Evolutionary conservation across 805 yeast species (phyloP).

Genomic region (Nakazawaea wyomingensis): DNA sequence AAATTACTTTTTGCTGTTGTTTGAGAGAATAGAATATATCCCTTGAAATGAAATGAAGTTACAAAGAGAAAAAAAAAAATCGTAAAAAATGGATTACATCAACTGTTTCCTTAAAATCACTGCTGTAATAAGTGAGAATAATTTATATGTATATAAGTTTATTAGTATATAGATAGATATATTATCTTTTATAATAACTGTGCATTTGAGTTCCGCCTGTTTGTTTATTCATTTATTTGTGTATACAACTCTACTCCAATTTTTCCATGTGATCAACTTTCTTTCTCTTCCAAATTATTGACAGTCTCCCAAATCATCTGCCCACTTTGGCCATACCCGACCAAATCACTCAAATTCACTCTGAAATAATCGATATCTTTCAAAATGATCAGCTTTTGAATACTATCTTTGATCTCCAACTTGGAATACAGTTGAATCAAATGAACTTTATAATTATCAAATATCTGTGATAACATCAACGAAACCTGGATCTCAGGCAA

Average conservation of each 20-base stretch:
- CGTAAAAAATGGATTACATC: no score
- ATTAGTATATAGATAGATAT: no score
- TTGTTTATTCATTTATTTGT: no score
- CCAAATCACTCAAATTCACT: constrained; percentile 52
- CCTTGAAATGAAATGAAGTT: no score
- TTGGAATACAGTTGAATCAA: constrained; percentile 49
- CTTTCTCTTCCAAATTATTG: constrained; percentile 32
- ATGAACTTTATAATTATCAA: constrained; percentile 52
- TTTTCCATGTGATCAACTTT: constrained; percentile 13
- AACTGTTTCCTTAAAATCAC: no score
- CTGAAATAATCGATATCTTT: constrained; percentile 60
- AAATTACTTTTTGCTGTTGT: no score
- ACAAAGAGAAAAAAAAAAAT: no score
- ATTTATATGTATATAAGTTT: constrained; percentile 1
- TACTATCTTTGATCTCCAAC: constrained; percentile 42
- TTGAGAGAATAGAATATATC: no score
- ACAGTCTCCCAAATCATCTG: constrained; percentile 59
- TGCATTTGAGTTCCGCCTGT: no score
- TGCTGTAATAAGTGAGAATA: no score
- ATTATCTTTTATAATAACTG: no score
- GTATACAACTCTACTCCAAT: no score
- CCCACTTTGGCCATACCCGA: constrained; percentile 59
- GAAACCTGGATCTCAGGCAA: constrained; percentile 46
- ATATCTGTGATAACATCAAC: constrained; percentile 41
- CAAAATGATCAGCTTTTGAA: constrained; percentile 49